Percentiles rank a stretch among this genome's conserved stretches.
These are phyloP conservation scores for Paraconiothyrium sp. DNA, from an alignment of 2,329 filamentous ascomycete genomes.

Conservation along the genomic window DNA sequence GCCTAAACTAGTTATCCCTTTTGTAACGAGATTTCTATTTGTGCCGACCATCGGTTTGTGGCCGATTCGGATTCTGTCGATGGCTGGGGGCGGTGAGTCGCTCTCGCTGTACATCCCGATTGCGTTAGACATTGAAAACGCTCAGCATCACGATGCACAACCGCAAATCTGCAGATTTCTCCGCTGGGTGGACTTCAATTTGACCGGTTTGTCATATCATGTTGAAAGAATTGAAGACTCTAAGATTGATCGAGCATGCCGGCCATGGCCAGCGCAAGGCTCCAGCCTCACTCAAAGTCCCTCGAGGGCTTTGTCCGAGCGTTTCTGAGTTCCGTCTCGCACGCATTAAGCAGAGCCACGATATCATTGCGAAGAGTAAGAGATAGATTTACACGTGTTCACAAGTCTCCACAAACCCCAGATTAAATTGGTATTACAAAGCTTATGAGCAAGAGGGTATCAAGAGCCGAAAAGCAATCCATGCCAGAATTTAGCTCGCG, in stretches of 20 bases:
- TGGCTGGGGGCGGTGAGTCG: slow-evolving; percentile 2
- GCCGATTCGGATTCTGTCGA: neutral
- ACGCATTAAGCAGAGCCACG: neutral
- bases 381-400: neutral
- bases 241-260: neutral
- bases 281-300: neutral
- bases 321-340: too few species aligned
- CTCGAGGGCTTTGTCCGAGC: neutral
- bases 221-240: neutral
- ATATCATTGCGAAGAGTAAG: neutral
- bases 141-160: too few species aligned
- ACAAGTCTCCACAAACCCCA: neutral
- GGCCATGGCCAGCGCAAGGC: neutral
- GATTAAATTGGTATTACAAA: slow-evolving; percentile 19
- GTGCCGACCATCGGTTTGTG: neutral
- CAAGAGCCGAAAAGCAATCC: slow-evolving; percentile 5
- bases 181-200: too few species aligned
- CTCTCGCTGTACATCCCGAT: neutral
- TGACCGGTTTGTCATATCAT: neutral
- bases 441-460: slow-evolving; percentile 19
- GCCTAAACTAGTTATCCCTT: neutral
- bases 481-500: slow-evolving; percentile 10
- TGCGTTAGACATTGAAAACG: neutral
- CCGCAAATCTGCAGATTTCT: too few species aligned
- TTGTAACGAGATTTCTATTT: neutral